Percentiles rank a stretch among this genome's conserved stretches.
Conservation (phyloP, 192 early-diverging fungal species). For the Allomyces javanicus region DNA sequence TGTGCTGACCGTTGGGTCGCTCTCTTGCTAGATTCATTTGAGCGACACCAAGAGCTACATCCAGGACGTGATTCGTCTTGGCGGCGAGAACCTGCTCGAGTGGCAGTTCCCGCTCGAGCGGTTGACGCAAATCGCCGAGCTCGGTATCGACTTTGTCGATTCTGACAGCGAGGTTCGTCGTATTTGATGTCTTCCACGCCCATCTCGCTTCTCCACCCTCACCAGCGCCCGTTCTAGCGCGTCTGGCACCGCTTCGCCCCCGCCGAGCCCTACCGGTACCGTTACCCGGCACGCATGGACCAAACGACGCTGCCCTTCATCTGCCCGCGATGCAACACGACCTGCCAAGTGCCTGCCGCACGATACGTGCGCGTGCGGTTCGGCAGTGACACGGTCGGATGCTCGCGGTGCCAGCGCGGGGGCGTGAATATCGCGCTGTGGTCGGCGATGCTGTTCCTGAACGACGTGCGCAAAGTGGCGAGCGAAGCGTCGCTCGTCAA, state of each 20-base stretch:
- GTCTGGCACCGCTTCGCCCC: neutral
- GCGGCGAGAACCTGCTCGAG: neutral
- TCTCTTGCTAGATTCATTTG: neutral
- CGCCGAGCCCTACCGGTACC: neutral
- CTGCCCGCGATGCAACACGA: neutral
- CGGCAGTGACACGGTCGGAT: neutral
- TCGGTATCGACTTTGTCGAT: neutral
- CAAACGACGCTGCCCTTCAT: neutral
- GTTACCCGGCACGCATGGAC: neutral
- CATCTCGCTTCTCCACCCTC: too few relatives aligned
- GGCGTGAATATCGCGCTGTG: neutral
- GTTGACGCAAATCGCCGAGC: neutral
- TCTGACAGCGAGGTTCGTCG: neutral
- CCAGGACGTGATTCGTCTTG: neutral
- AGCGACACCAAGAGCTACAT: neutral
- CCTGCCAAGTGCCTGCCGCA: neutral
- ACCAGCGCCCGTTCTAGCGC: too few relatives aligned
- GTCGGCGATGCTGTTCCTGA: neutral
- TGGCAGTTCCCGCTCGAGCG: neutral
- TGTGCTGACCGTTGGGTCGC: too few relatives aligned
- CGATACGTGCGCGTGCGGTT: neutral
- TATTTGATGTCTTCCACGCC: too few relatives aligned
- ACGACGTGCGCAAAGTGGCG: neutral
- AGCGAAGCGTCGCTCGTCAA: neutral
- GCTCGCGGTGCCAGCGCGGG: neutral